phyloP scores from a whole-genome alignment of 1,139 yeast species.

The Candida neerlandica region DNA sequence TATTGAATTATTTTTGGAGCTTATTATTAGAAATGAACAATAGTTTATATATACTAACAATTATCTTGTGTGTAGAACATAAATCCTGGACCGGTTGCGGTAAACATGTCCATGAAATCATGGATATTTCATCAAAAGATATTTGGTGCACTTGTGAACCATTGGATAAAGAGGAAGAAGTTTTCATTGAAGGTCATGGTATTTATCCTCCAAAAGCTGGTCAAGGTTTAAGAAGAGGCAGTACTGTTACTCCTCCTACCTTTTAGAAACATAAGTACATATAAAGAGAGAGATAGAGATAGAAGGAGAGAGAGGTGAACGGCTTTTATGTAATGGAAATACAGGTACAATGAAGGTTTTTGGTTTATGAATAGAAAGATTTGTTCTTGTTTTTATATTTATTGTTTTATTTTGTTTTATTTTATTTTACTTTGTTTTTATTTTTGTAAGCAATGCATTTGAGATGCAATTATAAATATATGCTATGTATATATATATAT shows the following conservation, averaged over 20 bases:
- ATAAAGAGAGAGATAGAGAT: too few relatives aligned
- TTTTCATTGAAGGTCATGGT: constrained; percentile 22
- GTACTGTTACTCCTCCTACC: constrained; percentile 7
- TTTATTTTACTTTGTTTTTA: background rate
- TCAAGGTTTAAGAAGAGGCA: constrained; percentile 31
- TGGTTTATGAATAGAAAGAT: background rate
- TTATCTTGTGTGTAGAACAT: constrained; percentile 22
- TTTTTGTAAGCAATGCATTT: background rate
- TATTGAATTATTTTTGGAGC: too few relatives aligned
- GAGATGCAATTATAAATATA: background rate
- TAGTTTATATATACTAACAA: constrained; percentile 2
- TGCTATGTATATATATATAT: background rate
- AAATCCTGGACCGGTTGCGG: constrained; percentile 46
- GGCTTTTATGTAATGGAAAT: background rate
- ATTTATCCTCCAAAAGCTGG: constrained; percentile 49
- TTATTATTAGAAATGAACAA: background rate
- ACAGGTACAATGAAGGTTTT: background rate
- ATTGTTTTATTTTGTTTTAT: background rate
- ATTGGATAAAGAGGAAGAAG: constrained; percentile 17
- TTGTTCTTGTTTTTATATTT: background rate
- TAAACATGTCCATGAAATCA: constrained; percentile 30
- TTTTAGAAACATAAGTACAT: too few relatives aligned
- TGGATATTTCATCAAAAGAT: constrained; percentile 36
- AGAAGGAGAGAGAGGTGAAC: too few relatives aligned
- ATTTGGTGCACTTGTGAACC: constrained; percentile 46